Evolutionary conservation across 2,329 filamentous ascomycete species (phyloP).

Genomic region (Penicillium sp.): DNA sequence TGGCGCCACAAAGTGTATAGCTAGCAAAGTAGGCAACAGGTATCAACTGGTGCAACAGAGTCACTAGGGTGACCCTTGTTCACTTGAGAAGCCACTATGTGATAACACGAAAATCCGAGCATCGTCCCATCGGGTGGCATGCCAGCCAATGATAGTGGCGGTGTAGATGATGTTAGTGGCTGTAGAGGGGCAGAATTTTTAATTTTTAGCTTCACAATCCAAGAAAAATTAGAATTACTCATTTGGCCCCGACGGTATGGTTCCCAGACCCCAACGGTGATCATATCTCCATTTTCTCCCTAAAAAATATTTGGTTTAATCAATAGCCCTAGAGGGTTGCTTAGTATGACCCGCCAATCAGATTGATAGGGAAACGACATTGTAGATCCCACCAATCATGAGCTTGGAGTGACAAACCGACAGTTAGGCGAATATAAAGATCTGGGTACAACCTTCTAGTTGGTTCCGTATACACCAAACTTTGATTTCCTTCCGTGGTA

Average conservation of each 20-base stretch:
- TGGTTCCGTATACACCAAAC: background rate
- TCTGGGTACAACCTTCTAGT: background rate
- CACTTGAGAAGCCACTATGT: background rate
- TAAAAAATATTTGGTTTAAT: background rate
- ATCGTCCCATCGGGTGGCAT: background rate
- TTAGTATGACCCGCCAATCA: background rate
- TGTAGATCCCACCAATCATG: constrained; percentile 1
- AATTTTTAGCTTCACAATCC: background rate
- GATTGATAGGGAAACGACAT: background rate
- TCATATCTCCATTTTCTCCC: background rate
- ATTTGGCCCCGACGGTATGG: background rate
- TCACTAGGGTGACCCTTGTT: background rate
- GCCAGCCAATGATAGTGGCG: background rate
- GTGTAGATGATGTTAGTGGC: background rate
- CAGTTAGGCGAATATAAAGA: background rate
- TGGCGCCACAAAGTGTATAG: background rate
- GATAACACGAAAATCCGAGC: background rate
- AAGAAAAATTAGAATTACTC: background rate
- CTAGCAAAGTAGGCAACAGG: background rate
- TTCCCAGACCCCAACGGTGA: background rate
- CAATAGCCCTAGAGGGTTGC: background rate
- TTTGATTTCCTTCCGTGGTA: background rate
- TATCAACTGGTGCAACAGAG: background rate
- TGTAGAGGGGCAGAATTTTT: background rate
- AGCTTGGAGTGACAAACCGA: background rate